Conservation (phyloP, 352 stramenopile genomes). For the Globisporangium spinosum region DNA sequence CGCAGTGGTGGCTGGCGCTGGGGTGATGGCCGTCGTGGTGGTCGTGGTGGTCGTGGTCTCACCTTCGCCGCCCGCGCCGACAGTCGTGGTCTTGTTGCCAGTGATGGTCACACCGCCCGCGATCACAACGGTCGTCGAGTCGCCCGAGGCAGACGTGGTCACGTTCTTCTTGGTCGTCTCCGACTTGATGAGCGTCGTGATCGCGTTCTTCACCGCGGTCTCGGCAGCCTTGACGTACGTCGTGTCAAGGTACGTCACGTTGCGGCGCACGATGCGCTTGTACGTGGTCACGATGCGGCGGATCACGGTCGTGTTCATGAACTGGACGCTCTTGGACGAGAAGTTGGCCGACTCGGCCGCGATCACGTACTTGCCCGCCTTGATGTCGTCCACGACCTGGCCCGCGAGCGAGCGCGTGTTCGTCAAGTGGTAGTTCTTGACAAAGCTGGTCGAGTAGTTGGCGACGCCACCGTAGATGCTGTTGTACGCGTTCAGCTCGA, state of each 20-base stretch:
- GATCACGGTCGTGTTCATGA: slow-evolving; percentile 44
- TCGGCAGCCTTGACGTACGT: slow-evolving; percentile 27
- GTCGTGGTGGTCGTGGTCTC: slow-evolving; percentile 17
- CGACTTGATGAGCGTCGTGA: slow-evolving; percentile 9
- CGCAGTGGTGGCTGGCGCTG: slow-evolving; percentile 8
- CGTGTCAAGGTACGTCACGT: slow-evolving; percentile 27
- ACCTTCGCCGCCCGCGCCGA: slow-evolving; percentile 6
- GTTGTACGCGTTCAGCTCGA: slow-evolving; percentile 61
- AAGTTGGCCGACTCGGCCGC: slow-evolving; percentile 40
- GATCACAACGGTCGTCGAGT: slow-evolving; percentile 13
- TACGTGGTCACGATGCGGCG: slow-evolving; percentile 28
- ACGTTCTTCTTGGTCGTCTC: slow-evolving; percentile 11
- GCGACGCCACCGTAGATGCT: slow-evolving; percentile 39
- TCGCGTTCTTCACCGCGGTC: slow-evolving; percentile 16
- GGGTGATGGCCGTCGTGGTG: slow-evolving; percentile 12
- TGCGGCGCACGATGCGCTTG: slow-evolving; percentile 20
- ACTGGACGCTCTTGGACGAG: slow-evolving; percentile 28
- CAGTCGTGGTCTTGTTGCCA: slow-evolving; percentile 16
- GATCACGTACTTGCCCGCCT: slow-evolving; percentile 40
- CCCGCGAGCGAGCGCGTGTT: slow-evolving; percentile 43
- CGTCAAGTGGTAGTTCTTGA: slow-evolving; percentile 51
- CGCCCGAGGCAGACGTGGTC: slow-evolving; percentile 22
- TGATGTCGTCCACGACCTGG: slow-evolving; percentile 48
- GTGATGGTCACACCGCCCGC: slow-evolving; percentile 15
- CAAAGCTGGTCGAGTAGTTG: slow-evolving; percentile 46